phyloP scores from a whole-genome alignment of 306 rosid genomes.

The Dalbergia oliveri region DNA sequence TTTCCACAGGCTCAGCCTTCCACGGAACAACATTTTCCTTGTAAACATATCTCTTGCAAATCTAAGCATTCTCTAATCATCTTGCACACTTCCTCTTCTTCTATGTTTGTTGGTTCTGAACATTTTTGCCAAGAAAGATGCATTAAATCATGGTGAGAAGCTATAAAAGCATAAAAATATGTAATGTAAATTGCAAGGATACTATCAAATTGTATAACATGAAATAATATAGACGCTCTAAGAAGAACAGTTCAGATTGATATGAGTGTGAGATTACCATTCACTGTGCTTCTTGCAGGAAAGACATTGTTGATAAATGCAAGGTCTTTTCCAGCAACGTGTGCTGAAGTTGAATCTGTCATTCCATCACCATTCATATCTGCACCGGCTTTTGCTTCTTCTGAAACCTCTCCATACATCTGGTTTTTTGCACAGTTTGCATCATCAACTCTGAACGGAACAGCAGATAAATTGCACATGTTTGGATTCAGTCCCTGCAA shows the following conservation, averaged over 20 bases:
- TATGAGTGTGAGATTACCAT: constrained; percentile 54
- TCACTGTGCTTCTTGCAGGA: constrained; percentile 45
- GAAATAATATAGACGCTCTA: constrained; percentile 23
- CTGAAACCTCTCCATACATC: constrained; percentile 48
- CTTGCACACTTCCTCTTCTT: constrained; percentile 63
- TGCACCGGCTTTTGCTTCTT: constrained; percentile 48
- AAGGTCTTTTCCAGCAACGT: constrained; percentile 50
- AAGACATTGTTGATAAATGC: constrained; percentile 51
- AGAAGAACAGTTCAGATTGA: constrained; percentile 24
- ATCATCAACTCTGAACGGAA: constrained; percentile 51
- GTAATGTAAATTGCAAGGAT: not conserved
- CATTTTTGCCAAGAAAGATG: constrained; percentile 29
- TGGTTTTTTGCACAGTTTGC: constrained; percentile 54
- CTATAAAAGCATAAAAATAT: constrained; percentile 14
- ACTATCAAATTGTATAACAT: constrained; percentile 15
- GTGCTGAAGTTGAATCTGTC: constrained; percentile 49
- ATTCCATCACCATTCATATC: constrained; percentile 46
- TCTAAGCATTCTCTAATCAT: constrained; percentile 60
- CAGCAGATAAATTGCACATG: constrained; percentile 46
- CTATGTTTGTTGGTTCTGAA: constrained; percentile 54
- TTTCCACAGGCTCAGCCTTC: constrained; percentile 50
- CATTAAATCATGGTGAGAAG: constrained; percentile 19
- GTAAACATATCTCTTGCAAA: constrained; percentile 59
- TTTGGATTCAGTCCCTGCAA: constrained; percentile 58
- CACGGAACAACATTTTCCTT: constrained; percentile 54